Conservation (phyloP, 2,329 filamentous ascomycete species). For the Cladosporium sphaerospermum region DNA sequence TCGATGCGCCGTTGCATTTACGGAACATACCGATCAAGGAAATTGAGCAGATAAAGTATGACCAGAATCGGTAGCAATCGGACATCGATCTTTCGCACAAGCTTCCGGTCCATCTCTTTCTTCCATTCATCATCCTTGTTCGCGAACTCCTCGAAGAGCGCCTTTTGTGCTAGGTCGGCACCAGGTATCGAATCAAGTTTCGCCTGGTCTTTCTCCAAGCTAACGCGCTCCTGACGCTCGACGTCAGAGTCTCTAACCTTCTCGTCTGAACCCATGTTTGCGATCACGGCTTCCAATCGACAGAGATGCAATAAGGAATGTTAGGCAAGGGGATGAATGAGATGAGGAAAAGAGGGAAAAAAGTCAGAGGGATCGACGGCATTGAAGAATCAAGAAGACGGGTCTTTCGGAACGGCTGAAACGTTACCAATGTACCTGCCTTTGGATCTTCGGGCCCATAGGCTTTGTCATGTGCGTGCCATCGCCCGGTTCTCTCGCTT, state of each 20-base stretch:
- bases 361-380: background rate
- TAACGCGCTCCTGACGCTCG: conserved; percentile 9
- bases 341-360: background rate
- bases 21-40: conserved; percentile 46
- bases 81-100: conserved; percentile 65
- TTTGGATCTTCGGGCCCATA: background rate
- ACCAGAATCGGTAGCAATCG: conserved; percentile 64
- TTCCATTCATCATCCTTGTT: conserved; percentile 7
- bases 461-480: background rate
- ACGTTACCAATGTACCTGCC: background rate
- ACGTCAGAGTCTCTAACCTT: conserved; percentile 1
- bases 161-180: background rate
- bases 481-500: background rate
- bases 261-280: conserved; percentile 3
- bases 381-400: background rate
- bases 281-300: no score
- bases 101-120: conserved; percentile 41
- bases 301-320: background rate
- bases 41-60: conserved; percentile 72
- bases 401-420: background rate
- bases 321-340: background rate
- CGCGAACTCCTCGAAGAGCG: conserved; percentile 6
- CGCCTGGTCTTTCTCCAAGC: conserved; percentile 6
- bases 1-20: conserved; percentile 12
- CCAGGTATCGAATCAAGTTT: background rate